Base-by-base conservation (phyloP, 2,329 filamentous ascomycete genomes). In the Cytospora piceicola region DNA sequence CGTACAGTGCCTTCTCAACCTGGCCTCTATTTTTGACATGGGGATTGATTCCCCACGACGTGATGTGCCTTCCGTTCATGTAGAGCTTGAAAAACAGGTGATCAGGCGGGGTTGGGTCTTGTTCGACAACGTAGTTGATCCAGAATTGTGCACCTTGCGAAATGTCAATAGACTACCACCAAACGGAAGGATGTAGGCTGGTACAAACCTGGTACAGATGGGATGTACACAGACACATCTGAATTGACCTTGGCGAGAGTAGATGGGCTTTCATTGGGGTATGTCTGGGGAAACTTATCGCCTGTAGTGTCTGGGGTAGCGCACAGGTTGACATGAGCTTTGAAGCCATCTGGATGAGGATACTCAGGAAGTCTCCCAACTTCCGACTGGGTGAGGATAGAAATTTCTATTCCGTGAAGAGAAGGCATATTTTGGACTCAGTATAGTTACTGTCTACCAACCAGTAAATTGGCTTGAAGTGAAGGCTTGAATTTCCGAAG, bases 61-160 rank as follows among this genome's bases (percentile, higher is more conserved):
- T 77, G n/a, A 83, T 75, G 22, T 79, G 77, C 20, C 80, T 79
- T 20, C 83, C 83, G 68, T 88, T 87, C 71, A 87, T 79, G 63
- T 77, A 77, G 61, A 87, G 73, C 70, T 83, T 86, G 75, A 87
- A 87, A 73, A 82, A 85, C 12, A 86, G 72, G 68, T 79, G 81
- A 61, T 72, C 75, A 49, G 77, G 74, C 22, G 72, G 76, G 2
- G 71, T 69, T 1, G 75, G 75, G 1, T 73, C 69, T 53, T 72
- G 75, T 56, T 72, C 72, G 66, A 87, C 71, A 7, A 72, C 72
- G 70, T 86, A 88, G 34, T 79, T 78, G 52, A 88, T 73, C 69
- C 78, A 81, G 67, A 88, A 88, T n/a, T 80, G 81, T 17, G 80
- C 77, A 2, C 81, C 84, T 86, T 58, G 5, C 17, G 17, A 70